These are phyloP conservation scores for Coemansia sp. DNA, from an alignment of 192 early-diverging fungal genomes.

Conservation along the genomic window DNA sequence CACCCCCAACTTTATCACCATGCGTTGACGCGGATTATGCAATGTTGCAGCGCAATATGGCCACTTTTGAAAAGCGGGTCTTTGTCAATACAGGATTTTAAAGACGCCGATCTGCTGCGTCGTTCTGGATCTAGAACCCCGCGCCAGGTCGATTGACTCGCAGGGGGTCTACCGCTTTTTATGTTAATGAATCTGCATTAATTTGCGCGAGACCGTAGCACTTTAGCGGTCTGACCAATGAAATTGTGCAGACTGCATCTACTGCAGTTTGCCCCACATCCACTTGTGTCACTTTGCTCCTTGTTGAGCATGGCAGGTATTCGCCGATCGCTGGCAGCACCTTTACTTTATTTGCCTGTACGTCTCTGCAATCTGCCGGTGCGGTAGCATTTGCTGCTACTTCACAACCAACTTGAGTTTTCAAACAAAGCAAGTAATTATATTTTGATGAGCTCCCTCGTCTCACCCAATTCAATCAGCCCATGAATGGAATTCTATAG, in stretches of 20 bases:
- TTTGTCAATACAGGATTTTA: neutral
- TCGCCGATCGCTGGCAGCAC: neutral
- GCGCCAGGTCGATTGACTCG: neutral
- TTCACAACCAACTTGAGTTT: conserved; percentile 1
- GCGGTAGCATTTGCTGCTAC: conserved; percentile 2
- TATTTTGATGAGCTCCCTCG: neutral
- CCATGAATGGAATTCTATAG: neutral
- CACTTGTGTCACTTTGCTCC: neutral
- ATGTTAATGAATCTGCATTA: neutral
- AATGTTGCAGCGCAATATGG: neutral
- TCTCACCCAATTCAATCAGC: neutral
- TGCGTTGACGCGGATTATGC: neutral
- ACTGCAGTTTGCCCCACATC: conserved; percentile 9
- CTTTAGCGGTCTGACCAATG: conserved; percentile 3
- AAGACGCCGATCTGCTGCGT: neutral
- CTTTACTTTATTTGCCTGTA: neutral
- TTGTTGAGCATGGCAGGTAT: neutral
- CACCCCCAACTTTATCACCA: neutral
- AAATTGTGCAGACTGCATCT: conserved; percentile 2
- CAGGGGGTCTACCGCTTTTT: neutral
- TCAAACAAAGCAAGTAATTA: neutral
- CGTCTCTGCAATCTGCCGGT: conserved; percentile 5
- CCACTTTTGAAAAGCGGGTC: neutral
- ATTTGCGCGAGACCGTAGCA: conserved; percentile 7
- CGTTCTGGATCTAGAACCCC: neutral